Evolutionary conservation across 805 yeast genomes (phyloP), one percentile per base, ranked within the genome.

Genomic region (Ogataea ramenticola): DNA sequence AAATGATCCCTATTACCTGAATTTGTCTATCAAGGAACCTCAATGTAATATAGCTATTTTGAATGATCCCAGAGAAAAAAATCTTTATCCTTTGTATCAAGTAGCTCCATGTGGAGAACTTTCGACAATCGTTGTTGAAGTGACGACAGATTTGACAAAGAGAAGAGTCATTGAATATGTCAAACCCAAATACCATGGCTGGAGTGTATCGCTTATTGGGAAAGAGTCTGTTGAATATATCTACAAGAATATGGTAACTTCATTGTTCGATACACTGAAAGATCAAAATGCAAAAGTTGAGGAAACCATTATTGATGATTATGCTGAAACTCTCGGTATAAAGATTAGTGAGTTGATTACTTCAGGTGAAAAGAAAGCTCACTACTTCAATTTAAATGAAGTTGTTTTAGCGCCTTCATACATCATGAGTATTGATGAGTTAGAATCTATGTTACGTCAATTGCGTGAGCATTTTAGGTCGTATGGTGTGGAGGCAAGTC

Each of bases 381-480:
- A 22, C 36, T 20, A 10, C 3, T 21, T n/a, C 15, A 14, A 41
- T n/a, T 22, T 52, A 26, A 31, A 44, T 16, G 43, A 47, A 4
- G 22, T 21, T 21, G 41, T 40, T 2, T 10, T 16, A 2, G 37
- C 30, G 4, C 45, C 46, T 6, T 30, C 24, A 2, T 36, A 30
- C 15, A 38, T 62, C 3, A 34, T 42, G 3, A 58, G 60, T 24
- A 39, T 58, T 9, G 46, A 42, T 1, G 70, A 66, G 42, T 43
- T 66, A 21, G 67, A 65, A 41, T 53, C 59, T 15, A 65, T 67
- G 71, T 31, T 67, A 20, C 48, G 49, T 12, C 70, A 66, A 42
- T 42, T 64, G 37, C 51, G 51, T 17, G 40, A 41, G n/a, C 57
- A 56, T 39, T 63, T 29, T 27, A 43, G 15, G 2, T n/a, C 19